Conservation (phyloP, 2,329 filamentous ascomycete genomes). For the Hirsutella minnesotensis region DNA sequence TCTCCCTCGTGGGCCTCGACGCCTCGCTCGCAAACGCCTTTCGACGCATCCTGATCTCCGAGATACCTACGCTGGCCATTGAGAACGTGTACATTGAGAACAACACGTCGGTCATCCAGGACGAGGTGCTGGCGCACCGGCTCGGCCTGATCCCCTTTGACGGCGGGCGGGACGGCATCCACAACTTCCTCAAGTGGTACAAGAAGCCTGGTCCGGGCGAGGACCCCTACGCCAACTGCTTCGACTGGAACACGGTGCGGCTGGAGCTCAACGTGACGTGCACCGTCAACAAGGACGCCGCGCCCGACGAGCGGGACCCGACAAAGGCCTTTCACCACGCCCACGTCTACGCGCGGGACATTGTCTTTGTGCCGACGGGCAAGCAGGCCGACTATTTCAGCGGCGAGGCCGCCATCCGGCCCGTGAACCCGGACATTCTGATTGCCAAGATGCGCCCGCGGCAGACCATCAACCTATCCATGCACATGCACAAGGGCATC, state of each 20-base stretch:
- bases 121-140: conserved; percentile 86
- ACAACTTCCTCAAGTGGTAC: conserved; percentile 71
- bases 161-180: conserved; percentile 63
- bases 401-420: conserved; percentile 54
- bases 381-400: conserved; percentile 59
- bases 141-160: conserved; percentile 85
- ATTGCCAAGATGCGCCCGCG: conserved; percentile 88
- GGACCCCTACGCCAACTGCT: conserved; percentile 46
- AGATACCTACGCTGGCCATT: conserved; percentile 88
- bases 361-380: conserved; percentile 66
- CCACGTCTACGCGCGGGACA: conserved; percentile 67
- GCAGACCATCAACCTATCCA: conserved; percentile 73
- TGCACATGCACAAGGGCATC: conserved; percentile 92
- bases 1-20: conserved; percentile 86
- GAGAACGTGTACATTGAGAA: conserved; percentile 89
- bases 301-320: conserved; percentile 65
- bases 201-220: conserved; percentile 55
- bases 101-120: conserved; percentile 96
- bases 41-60: conserved; percentile 86
- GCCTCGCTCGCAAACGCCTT: conserved; percentile 94
- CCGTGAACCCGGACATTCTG: conserved; percentile 84
- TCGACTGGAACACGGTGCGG: conserved; percentile 80
- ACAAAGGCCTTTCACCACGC: conserved; percentile 76
- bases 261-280: conserved; percentile 70
- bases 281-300: conserved; percentile 63